Conservation (phyloP, 306 rosid species). For the Ochetophila trinervis region DNA sequence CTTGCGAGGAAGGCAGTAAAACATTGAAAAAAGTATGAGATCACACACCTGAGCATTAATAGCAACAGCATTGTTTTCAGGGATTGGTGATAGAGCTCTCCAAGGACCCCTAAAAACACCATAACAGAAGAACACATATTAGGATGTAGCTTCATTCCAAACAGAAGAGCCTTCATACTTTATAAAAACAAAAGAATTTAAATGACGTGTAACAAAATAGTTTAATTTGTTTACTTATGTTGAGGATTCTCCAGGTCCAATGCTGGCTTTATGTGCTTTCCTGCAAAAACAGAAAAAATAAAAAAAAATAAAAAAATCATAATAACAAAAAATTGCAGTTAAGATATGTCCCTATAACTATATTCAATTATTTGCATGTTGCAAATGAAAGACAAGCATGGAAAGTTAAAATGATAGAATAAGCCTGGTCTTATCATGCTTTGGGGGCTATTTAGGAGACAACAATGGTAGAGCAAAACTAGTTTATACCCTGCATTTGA, state of each 20-base stretch:
- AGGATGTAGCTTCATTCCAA: too few relatives aligned
- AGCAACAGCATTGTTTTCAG: conserved; percentile 94
- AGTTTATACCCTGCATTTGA: conserved; percentile 44
- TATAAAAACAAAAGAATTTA: neutral
- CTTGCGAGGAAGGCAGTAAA: neutral
- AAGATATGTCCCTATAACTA: neutral
- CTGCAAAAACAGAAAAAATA: conserved; percentile 35
- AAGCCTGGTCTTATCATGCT: too few relatives aligned
- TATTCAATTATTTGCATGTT: too few relatives aligned
- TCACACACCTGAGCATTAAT: conserved; percentile 54
- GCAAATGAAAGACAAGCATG: too few relatives aligned
- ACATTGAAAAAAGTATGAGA: neutral
- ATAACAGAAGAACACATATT: too few relatives aligned
- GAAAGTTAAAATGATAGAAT: too few relatives aligned
- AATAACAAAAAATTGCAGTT: too few relatives aligned
- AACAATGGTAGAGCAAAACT: conserved; percentile 3
- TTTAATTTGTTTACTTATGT: conserved; percentile 51
- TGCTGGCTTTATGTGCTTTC: conserved; percentile 61
- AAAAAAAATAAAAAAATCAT: neutral
- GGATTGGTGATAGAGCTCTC: conserved; percentile 94
- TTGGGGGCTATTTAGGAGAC: too few relatives aligned
- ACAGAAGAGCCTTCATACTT: neutral
- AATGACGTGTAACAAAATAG: neutral
- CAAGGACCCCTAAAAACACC: conserved; percentile 87
- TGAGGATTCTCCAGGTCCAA: conserved; percentile 81